Evolutionary conservation across 164 flowering plant species (phyloP).

Genomic region (Cinnamomum micranthum): DNA sequence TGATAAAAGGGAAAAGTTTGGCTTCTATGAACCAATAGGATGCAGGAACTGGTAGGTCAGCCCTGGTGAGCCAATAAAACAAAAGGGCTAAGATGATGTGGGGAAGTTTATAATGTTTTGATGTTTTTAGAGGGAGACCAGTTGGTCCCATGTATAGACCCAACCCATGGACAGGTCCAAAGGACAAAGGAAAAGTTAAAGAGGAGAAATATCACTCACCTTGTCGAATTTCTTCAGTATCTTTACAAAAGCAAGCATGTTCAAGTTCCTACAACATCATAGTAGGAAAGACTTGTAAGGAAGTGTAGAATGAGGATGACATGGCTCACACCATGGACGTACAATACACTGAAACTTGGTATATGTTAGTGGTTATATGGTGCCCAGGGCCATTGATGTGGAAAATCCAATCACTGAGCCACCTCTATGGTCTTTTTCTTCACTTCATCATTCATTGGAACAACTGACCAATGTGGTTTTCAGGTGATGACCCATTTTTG

Average conservation of each 20-base stretch:
- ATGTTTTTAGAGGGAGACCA: too few relatives aligned
- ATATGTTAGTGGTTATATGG: background rate
- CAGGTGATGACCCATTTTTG: background rate
- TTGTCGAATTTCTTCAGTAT: conserved; percentile 96
- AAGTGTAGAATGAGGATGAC: background rate
- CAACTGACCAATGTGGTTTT: background rate
- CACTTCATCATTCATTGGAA: background rate
- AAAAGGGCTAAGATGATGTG: too few relatives aligned
- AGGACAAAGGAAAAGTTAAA: background rate
- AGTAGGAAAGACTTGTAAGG: background rate
- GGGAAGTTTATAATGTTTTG: too few relatives aligned
- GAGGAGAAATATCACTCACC: conserved; percentile 30
- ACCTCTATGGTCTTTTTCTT: background rate
- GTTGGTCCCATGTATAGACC: too few relatives aligned
- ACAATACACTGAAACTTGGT: background rate
- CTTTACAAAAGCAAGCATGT: conserved; percentile 93
- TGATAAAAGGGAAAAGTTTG: too few relatives aligned
- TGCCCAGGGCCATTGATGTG: background rate
- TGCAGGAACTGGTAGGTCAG: too few relatives aligned
- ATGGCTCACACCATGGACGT: background rate
- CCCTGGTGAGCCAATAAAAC: too few relatives aligned
- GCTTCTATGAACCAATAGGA: too few relatives aligned
- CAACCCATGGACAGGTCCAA: background rate
- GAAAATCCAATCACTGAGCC: background rate
- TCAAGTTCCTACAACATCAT: conserved; percentile 61